These are phyloP conservation scores for Murraya paniculata DNA, from an alignment of 345 rosid genomes.

Conservation along the genomic window DNA sequence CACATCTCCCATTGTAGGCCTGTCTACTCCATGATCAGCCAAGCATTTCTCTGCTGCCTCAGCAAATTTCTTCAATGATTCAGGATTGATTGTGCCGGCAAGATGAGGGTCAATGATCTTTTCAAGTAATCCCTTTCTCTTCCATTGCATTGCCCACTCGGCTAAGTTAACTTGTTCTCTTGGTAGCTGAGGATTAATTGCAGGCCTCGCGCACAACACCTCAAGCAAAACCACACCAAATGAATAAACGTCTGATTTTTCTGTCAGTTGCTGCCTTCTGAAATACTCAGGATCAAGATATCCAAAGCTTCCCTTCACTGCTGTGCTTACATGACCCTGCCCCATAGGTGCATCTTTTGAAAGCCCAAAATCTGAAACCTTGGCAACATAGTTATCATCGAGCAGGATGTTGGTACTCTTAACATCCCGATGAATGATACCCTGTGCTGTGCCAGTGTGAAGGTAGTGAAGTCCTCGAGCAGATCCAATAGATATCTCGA, in stretches of 20 bases:
- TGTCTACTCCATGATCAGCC: slow-evolving; percentile 52
- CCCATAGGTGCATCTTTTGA: slow-evolving; percentile 75
- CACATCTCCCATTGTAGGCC: slow-evolving; percentile 70
- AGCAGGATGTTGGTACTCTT: slow-evolving; percentile 80
- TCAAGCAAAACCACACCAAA: slow-evolving; percentile 53
- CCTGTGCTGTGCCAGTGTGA: slow-evolving; percentile 90
- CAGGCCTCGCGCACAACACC: slow-evolving; percentile 46
- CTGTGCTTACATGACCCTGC: slow-evolving; percentile 66
- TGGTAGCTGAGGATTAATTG: slow-evolving; percentile 45
- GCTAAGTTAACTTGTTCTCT: slow-evolving; percentile 57
- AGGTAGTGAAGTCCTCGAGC: slow-evolving; percentile 83
- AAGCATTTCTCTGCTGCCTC: slow-evolving; percentile 60
- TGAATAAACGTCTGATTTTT: slow-evolving; percentile 54
- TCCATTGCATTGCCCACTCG: slow-evolving; percentile 67
- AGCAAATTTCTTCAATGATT: slow-evolving; percentile 49
- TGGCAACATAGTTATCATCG: slow-evolving; percentile 73
- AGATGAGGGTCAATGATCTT: slow-evolving; percentile 48
- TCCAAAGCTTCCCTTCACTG: slow-evolving; percentile 59
- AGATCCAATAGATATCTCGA: slow-evolving; percentile 74
- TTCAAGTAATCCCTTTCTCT: slow-evolving; percentile 47
- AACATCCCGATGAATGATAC: slow-evolving; percentile 84
- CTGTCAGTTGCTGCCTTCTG: slow-evolving; percentile 50
- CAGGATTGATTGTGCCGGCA: slow-evolving; percentile 33
- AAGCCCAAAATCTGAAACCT: slow-evolving; percentile 79
- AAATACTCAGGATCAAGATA: slow-evolving; percentile 58